Conservation (phyloP, 139 green algal genomes). For the Bryopsis sp. region DNA sequence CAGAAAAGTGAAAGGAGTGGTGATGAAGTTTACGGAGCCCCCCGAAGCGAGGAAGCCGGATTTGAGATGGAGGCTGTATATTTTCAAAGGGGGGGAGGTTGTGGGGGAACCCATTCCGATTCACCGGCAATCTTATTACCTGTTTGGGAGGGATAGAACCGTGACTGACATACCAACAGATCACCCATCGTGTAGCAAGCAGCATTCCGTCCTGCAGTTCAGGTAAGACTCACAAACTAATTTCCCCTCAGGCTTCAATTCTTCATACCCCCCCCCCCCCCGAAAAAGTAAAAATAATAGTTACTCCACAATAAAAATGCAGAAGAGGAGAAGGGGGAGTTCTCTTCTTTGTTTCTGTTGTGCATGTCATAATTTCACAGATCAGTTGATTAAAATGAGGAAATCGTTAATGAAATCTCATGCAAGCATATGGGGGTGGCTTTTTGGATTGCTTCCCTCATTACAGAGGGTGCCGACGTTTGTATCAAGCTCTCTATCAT, state of each 20-base stretch:
- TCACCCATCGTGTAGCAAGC: conserved; percentile 93
- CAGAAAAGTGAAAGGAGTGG: conserved; percentile 63
- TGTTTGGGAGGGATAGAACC: conserved; percentile 84
- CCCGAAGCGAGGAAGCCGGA: conserved; percentile 56
- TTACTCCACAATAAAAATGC: no score
- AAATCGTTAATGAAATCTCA: no score
- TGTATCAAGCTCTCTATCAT: not conserved
- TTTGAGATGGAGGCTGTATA: conserved; percentile 83
- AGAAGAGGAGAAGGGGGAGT: no score
- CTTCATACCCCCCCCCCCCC: not conserved
- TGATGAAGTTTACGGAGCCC: conserved; percentile 71
- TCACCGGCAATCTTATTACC: conserved; percentile 42
- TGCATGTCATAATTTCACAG: no score
- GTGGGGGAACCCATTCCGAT: conserved; percentile 26
- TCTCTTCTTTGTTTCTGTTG: no score
- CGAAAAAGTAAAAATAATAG: not conserved
- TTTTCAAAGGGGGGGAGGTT: conserved; percentile 73
- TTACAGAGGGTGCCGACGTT: not conserved
- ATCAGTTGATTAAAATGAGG: no score
- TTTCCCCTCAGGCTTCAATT: not conserved
- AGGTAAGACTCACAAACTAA: conserved; percentile 24
- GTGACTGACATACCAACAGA: conserved; percentile 87
- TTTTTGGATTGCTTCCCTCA: no score
- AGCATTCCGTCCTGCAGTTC: conserved; percentile 91
- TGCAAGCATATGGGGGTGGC: no score